Evolutionary conservation across 1,284 basidiomycete genomes (phyloP).

Genomic region (Fistulinella cinereoalba): DNA sequence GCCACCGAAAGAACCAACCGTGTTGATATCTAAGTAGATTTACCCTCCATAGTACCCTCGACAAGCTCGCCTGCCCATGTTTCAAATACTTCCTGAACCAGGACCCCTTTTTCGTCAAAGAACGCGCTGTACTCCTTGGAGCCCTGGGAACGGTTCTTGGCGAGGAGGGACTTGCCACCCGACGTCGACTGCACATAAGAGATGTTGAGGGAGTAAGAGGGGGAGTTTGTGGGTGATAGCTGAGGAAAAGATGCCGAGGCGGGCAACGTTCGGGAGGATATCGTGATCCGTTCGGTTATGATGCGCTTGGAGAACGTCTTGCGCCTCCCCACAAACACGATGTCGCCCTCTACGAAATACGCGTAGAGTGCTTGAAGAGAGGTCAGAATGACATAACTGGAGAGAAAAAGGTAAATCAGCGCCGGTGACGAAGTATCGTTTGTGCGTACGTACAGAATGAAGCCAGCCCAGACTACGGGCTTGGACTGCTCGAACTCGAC

Average conservation of each 20-base stretch:
- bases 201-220: conserved; percentile 61
- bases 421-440: neutral
- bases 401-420: conserved; percentile 3
- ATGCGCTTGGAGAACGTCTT: conserved; percentile 86
- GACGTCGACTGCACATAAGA: conserved; percentile 72
- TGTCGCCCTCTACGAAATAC: conserved; percentile 77
- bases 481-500: conserved; percentile 86
- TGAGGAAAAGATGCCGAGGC: conserved; percentile 30
- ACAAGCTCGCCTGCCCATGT: conserved; percentile 70
- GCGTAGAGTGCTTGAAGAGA: conserved; percentile 71
- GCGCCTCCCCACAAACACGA: conserved; percentile 78
- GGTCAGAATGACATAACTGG: conserved; percentile 76
- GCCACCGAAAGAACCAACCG: conserved; percentile 1
- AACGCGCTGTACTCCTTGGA: conserved; percentile 59
- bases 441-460: conserved; percentile 58
- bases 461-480: conserved; percentile 72
- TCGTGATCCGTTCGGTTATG: conserved; percentile 75
- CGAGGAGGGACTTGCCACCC: conserved; percentile 72
- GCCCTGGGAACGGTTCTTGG: conserved; percentile 55
- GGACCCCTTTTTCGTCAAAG: conserved; percentile 67
- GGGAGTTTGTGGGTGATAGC: conserved; percentile 37
- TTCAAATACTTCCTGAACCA: conserved; percentile 70
- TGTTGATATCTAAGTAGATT: conserved; percentile 28
- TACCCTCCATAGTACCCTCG: conserved; percentile 57
- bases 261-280: conserved; percentile 63